Percentiles rank a stretch among this genome's conserved stretches.
Evolutionary conservation across 345 rosid genomes (phyloP).

Genomic region (Erysimum cheiranthoides): DNA sequence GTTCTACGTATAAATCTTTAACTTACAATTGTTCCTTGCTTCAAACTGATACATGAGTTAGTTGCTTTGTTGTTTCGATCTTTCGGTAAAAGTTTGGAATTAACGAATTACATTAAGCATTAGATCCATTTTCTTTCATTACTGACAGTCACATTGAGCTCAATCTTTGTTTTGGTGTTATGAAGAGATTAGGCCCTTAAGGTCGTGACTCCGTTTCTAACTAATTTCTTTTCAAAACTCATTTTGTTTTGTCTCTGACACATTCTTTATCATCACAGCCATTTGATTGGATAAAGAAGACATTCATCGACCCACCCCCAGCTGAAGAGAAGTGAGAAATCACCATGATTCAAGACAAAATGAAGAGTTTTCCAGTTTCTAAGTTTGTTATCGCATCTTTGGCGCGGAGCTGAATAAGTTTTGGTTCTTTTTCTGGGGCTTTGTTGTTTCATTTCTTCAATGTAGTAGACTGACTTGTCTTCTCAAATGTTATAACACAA

Average conservation of each 20-base stretch:
- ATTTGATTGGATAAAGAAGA: constrained; percentile 88
- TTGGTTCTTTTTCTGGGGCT: constrained; percentile 38
- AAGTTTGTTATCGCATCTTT: constrained; percentile 28
- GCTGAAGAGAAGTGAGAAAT: constrained; percentile 52
- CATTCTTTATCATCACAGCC: constrained; percentile 58
- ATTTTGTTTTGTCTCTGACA: constrained; percentile 14
- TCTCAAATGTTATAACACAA: constrained; percentile 33
- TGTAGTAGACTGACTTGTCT: constrained; percentile 35
- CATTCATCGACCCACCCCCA: constrained; percentile 69
- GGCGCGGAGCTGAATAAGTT: constrained; percentile 38
- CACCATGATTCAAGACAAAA: neutral
- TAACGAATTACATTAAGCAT: neutral
- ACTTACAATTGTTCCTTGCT: too few relatives aligned
- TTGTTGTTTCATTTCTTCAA: constrained; percentile 40
- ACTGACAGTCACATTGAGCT: neutral
- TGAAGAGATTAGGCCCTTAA: neutral
- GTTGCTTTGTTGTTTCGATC: constrained; percentile 6
- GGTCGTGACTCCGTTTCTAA: neutral
- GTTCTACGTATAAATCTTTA: neutral
- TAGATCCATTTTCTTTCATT: neutral
- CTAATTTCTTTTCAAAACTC: neutral
- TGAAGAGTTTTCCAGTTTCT: constrained; percentile 35
- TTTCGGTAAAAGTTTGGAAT: neutral
- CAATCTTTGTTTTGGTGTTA: constrained; percentile 16
- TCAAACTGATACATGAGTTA: neutral